Base-by-base conservation (phyloP, 768 basidiomycete species). In the Boletus reticulatus region DNA sequence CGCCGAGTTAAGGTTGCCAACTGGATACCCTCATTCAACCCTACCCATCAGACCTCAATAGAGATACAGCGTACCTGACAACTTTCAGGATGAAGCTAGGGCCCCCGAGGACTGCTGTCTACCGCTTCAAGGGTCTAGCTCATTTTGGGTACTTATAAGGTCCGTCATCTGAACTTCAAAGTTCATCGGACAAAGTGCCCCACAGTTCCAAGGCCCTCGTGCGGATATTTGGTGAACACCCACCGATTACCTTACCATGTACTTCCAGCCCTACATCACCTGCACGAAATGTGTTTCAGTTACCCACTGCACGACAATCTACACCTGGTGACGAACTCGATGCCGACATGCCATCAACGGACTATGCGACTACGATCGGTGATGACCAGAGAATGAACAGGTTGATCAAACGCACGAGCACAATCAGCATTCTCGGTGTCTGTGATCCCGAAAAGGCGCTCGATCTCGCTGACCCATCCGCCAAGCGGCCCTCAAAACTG, bases 401-500 rank as follows among this genome's bases (percentile, higher is more conserved):
- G 45, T 55, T 67, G 5, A 66, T 72, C 50, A 95, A 97, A 63
- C 89, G 97, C 20, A 97, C 97, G 1, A 96, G 94, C 65, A 91
- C 93, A 0, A 84, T 98, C 68, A 96, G 94, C 71, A 84, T 99
- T 0, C 82, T 99, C 10, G 95, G 96, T 24, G 94, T 94, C 1
- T 83, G 79, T n/a, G 81, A 91, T 60, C 86, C 87, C 0, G 88
- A 92, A 66, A 80, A 77, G 50, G 79, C 84, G 0, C 76, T 88
- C 84, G 9, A 78, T 81, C 11, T 84, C 84, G 0, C 80, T 84
- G 6, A 77, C 80, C 5, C 61, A 9, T 38, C 67, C 3, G 16
- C 58, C 37, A 72, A 82, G 62, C 75, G 79, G 10, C 82, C 86
- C 4, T 82, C 83, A 20, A 94, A 92, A 66, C 70, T 94, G 46